These are phyloP conservation scores for Zalaria sp. DNA, from an alignment of 2,329 filamentous ascomycete species.

Conservation along the genomic window DNA sequence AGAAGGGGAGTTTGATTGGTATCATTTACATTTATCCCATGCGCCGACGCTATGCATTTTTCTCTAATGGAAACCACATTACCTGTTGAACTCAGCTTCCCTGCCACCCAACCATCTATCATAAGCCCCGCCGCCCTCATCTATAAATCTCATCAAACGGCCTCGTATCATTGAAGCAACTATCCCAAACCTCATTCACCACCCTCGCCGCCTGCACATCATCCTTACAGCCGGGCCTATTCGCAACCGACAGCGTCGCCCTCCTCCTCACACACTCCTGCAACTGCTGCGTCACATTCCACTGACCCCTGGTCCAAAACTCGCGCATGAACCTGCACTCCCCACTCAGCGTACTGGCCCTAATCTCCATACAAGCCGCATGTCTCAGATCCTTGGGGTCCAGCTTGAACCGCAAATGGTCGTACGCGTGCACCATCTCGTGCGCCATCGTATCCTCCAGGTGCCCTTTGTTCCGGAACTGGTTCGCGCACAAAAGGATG, in stretches of 20 bases:
- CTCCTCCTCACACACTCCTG: constrained; percentile 79
- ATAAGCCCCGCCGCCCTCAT: constrained; percentile 21
- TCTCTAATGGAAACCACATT: too few species aligned
- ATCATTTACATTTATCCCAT: not conserved
- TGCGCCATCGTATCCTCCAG: constrained; percentile 53
- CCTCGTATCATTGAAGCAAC: constrained; percentile 84
- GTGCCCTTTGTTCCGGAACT: constrained; percentile 65
- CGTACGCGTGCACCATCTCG: constrained; percentile 9
- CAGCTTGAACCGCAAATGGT: constrained; percentile 52
- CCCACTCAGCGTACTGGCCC: constrained; percentile 81
- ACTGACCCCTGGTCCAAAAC: constrained; percentile 72
- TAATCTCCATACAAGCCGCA: constrained; percentile 91
- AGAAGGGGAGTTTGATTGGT: not conserved
- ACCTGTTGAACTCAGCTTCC: too few species aligned
- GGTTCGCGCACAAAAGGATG: constrained; percentile 86
- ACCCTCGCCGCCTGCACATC: constrained; percentile 74
- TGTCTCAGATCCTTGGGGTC: constrained; percentile 74
- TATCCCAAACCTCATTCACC: constrained; percentile 97
- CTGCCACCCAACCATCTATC: too few species aligned
- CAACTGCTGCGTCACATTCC: constrained; percentile 80
- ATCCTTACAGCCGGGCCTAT: constrained; percentile 67
- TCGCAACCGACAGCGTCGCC: constrained; percentile 66
- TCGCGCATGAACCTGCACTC: constrained; percentile 87
- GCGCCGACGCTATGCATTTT: not conserved
- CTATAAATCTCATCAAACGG: constrained; percentile 96